Base-by-base conservation (phyloP, 2,329 filamentous ascomycete species). In the Fusarium fujikuroi region DNA sequence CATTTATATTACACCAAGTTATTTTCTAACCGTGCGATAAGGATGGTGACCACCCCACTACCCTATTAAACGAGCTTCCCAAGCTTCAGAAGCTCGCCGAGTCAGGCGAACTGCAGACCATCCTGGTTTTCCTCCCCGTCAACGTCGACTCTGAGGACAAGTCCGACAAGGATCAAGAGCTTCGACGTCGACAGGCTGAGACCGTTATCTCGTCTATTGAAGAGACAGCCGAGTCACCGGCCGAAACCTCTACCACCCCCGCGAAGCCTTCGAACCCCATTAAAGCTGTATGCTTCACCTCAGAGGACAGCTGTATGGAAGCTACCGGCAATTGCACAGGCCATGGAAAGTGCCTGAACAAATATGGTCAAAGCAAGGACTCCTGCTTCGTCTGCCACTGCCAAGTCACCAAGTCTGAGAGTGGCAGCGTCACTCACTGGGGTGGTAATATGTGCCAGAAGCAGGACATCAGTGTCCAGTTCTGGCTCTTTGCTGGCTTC, bases 361-460 rank as follows among this genome's bases (percentile, higher is more conserved):
- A 92, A 78, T 95, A 89, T 73, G 83, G 83, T 46, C 80, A 79
- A 58, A 80, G 83, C 19, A 79, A 80, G 59, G 85, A 81, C 16
- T 83, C 85, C 39, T 98, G 95, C 88, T 98, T 92, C 80, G 86
- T 89, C 64, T 99, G 96, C 86, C 85, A 86, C 72, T 99, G 96
- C 85, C 84, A 85, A 60, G 84, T 88, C 46, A 92, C 91, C 36
- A 81, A 85, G 39, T 85, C 87, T 58, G 85, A 86, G n/a, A 86
- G 83, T 21, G 85, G 87, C 42, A 91, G 91, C 81, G 89, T 90
- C 19, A 90, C 90, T 1, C 88, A 91, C 79, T 98, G 95, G 94
- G 95, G 91, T 56, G 96, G 96, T 21, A 86, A 90, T 42, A 92
- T 92, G 52, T 99, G 96, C 85, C 91, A 96, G 80, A 99, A 98